Conservation (phyloP, 164 flowering plant species). For the Kingdonia uniflora region DNA sequence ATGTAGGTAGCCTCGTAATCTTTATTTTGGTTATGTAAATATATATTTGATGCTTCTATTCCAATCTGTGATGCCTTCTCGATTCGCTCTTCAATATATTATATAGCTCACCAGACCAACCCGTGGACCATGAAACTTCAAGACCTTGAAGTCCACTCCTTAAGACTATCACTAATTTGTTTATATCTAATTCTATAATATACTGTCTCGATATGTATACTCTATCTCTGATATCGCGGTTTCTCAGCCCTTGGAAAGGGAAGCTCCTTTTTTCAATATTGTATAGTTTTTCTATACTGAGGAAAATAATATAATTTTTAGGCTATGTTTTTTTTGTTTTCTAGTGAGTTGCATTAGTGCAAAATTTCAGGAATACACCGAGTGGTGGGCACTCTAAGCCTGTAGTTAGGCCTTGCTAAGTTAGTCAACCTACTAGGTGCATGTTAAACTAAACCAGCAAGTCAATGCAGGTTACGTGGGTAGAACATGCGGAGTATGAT, state of each 20-base stretch:
- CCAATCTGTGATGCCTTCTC: conserved; percentile 43
- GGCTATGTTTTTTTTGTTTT: too few relatives aligned
- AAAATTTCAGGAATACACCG: too few relatives aligned
- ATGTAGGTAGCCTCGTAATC: conserved; percentile 23
- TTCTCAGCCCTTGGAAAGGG: conserved; percentile 1
- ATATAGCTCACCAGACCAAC: conserved; percentile 16
- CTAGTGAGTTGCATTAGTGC: too few relatives aligned
- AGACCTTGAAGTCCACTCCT: conserved; percentile 10
- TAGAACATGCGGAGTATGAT: conserved; percentile 91
- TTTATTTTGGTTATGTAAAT: conserved; percentile 32
- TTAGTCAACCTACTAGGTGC: neutral
- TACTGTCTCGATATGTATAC: conserved; percentile 8
- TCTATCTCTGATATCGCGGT: conserved; percentile 1
- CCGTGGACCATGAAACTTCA: conserved; percentile 12
- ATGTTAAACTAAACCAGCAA: neutral
- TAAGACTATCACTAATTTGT: conserved; percentile 12
- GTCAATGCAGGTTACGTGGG: conserved; percentile 82
- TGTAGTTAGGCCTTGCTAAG: too few relatives aligned
- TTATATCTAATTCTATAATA: neutral
- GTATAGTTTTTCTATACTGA: neutral
- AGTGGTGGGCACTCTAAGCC: too few relatives aligned
- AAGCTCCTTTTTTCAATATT: neutral
- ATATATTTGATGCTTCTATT: conserved; percentile 70
- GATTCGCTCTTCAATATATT: conserved; percentile 7
- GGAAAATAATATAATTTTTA: neutral